Evolutionary conservation across 306 rosid species (phyloP).

Genomic region (Dalbergia oliveri): DNA sequence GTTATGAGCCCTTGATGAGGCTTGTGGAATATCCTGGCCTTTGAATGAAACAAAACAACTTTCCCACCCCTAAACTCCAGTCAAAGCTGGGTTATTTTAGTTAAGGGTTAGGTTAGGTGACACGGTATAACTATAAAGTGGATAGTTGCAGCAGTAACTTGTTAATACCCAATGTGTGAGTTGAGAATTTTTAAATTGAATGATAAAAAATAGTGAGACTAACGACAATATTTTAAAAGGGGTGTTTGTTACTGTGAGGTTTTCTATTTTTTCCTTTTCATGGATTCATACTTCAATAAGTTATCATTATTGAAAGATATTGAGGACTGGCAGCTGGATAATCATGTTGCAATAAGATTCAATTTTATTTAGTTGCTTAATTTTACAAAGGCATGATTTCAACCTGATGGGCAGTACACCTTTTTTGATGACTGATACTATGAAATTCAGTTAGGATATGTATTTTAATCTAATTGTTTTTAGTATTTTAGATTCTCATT

Average conservation of each 20-base stretch:
- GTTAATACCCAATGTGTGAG: not conserved
- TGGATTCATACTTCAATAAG: not conserved
- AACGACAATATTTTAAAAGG: not conserved
- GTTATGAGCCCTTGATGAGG: not conserved
- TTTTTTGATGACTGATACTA: not conserved
- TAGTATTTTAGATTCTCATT: not conserved
- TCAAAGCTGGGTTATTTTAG: not conserved
- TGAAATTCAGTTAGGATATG: not conserved
- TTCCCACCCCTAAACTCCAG: not conserved
- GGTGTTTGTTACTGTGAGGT: not conserved
- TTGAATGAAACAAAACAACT: not conserved
- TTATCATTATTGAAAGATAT: not conserved
- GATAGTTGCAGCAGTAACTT: not conserved
- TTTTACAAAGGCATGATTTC: not conserved
- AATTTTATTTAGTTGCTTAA: not conserved
- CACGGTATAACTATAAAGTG: not conserved
- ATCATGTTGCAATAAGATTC: conserved; percentile 12
- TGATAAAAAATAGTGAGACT: not conserved
- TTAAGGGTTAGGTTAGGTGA: not conserved
- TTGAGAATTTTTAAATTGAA: not conserved
- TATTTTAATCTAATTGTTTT: not conserved
- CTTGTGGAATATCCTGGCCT: not conserved
- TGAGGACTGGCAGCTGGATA: not conserved
- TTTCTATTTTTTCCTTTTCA: not conserved
- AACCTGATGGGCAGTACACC: not conserved